These are phyloP conservation scores for Phytophthora rubi DNA, from an alignment of 352 stramenopile species.

Conservation along the genomic window DNA sequence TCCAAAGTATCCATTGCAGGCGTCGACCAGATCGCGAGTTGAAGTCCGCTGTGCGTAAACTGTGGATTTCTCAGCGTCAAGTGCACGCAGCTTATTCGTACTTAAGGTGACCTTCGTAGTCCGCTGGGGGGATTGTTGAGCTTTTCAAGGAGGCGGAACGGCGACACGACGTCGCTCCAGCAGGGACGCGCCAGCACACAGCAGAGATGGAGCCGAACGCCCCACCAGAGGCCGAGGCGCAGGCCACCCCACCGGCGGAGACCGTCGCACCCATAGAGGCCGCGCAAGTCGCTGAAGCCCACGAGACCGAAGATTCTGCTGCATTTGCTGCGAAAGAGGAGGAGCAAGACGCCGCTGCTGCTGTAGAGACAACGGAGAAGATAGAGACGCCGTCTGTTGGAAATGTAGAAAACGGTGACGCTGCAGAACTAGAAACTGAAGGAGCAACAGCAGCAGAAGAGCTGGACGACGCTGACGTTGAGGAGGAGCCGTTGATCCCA, in stretches of 20 bases:
- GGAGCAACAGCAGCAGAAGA: conserved; percentile 5
- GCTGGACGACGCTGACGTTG: conserved; percentile 4
- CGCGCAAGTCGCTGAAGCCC: background rate
- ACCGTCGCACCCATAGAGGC: background rate
- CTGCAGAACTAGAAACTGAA: background rate
- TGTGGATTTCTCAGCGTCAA: conserved; percentile 19
- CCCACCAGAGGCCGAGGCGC: conserved; percentile 13
- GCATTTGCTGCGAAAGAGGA: background rate
- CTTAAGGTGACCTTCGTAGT: conserved; percentile 12
- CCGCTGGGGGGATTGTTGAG: conserved; percentile 23
- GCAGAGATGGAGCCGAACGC: conserved; percentile 34
- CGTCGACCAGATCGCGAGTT: background rate
- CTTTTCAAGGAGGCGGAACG: conserved; percentile 29
- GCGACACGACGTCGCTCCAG: conserved; percentile 1
- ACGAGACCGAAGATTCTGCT: background rate
- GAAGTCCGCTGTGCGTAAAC: background rate
- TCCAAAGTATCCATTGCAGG: conserved; percentile 1
- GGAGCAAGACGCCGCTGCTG: background rate
- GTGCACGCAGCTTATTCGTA: conserved; percentile 26
- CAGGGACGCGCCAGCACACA: background rate
- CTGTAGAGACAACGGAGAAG: conserved; percentile 5
- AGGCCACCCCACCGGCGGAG: conserved; percentile 2
- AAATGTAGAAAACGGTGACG: background rate
- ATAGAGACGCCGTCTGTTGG: background rate
- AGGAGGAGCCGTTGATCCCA: conserved; percentile 10